Percentiles rank a stretch among this genome's conserved stretches.
Evolutionary conservation across 1,284 basidiomycete species (phyloP).

Genomic region (Rhodotorula sp.): DNA sequence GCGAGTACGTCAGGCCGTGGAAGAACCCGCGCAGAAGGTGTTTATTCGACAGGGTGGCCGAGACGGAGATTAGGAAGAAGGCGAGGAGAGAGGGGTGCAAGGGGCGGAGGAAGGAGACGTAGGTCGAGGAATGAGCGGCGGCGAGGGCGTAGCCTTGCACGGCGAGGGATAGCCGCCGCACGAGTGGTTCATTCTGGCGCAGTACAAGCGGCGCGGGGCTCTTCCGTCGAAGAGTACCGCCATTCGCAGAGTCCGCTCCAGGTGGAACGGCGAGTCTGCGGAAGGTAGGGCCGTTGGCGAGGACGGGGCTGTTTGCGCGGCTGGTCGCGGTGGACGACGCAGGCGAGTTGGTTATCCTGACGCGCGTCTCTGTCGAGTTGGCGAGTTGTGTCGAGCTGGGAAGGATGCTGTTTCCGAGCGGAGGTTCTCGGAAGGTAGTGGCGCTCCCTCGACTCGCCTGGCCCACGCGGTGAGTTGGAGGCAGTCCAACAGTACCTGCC

Average conservation of each 20-base stretch:
- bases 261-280: too few species aligned
- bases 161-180: slow-evolving; percentile 5
- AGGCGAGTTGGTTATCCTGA: background rate
- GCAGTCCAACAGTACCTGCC: too few species aligned
- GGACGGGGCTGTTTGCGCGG: background rate
- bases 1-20: slow-evolving; percentile 25
- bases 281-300: background rate
- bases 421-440: too few species aligned
- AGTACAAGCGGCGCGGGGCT: background rate
- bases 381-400: too few species aligned
- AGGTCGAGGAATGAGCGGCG: slow-evolving; percentile 11
- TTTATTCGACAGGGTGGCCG: slow-evolving; percentile 34
- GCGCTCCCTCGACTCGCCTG: too few species aligned
- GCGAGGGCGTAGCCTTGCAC: slow-evolving; percentile 7
- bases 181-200: background rate
- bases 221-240: too few species aligned
- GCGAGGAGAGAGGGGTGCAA: slow-evolving; percentile 26
- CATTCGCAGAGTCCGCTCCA: too few species aligned
- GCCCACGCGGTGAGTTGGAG: too few species aligned
- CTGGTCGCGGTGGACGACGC: slow-evolving; percentile 2
- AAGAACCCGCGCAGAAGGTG: slow-evolving; percentile 34
- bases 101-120: slow-evolving; percentile 20
- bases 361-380: background rate
- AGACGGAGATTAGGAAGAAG: slow-evolving; percentile 30
- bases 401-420: too few species aligned